Evolutionary conservation across 2,329 filamentous ascomycete genomes (phyloP), one percentile per base, ranked within the genome.

Genomic region (Fusarium sp.): DNA sequence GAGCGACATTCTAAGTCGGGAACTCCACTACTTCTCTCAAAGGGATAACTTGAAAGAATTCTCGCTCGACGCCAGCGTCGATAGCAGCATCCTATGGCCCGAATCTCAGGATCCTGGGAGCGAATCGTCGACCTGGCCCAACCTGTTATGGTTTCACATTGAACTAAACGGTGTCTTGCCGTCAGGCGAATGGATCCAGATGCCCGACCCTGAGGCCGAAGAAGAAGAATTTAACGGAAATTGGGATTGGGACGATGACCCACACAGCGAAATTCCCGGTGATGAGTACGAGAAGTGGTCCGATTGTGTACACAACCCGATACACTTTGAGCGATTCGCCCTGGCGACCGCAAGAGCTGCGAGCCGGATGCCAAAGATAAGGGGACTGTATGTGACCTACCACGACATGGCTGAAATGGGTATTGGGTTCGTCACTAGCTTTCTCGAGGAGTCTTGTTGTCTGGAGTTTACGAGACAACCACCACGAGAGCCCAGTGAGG

Each of bases 11-110:
- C 23, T 66, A 1, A 66, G 64, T 16, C 57, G 6, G 1, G 29
- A 58, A 0, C 50, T 67, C 2, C 13, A 20, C 2, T 13, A 6
- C 1, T 62, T 67, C 14, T 58, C 46, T 1, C 46, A 67, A 20
- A 44, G 64, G 18, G 13, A 62, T 4, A 6, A 13, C 9, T 23
- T 67, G 1, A 14, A 42, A 3, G 51, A 62, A n/a, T 65, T 67
- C 4, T 51, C 23, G 9, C 20, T 67, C 4, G 11, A 40, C 4
- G 64, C 56, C 11, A 65, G 64, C 13, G 58, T 67, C 7, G 64
- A 67, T 11, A 62, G 58, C 9, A 58, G 20, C 1, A 66, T 67
- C 5, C 23, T 67, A 14, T 66, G 59, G 31, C 64, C 62, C 2
- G 34, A 38, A 0, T 23, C 14, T 16, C 11, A 20, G 10, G 2